These are phyloP conservation scores for Plectosphaerella plurivora DNA, from an alignment of 2,329 filamentous ascomycete genomes.

Conservation along the genomic window DNA sequence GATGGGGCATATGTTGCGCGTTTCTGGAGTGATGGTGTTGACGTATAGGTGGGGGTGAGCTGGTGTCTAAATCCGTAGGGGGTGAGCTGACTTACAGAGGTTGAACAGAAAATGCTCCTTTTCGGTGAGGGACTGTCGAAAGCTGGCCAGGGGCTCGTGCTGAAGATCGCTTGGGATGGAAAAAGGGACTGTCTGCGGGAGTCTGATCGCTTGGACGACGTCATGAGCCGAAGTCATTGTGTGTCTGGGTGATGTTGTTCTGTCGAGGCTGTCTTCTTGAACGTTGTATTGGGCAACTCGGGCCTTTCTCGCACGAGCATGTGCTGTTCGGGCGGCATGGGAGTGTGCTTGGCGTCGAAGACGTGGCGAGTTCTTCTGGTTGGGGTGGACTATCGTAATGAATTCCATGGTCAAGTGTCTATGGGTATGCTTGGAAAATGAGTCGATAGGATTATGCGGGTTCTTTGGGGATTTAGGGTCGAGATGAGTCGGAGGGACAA, in stretches of 20 bases:
- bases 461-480: background rate
- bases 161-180: background rate
- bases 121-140: background rate
- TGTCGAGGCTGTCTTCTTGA: background rate
- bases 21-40: background rate
- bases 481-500: background rate
- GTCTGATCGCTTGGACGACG: background rate
- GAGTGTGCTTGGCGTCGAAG: conserved; percentile 4
- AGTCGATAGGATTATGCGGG: background rate
- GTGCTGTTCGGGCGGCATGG: conserved; percentile 2
- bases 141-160: conserved; percentile 5
- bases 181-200: background rate
- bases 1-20: background rate
- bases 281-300: background rate
- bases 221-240: background rate
- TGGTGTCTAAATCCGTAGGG: background rate
- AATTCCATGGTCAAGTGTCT: background rate
- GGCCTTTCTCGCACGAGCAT: conserved; percentile 1
- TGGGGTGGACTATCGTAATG: conserved; percentile 2
- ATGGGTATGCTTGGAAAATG: background rate
- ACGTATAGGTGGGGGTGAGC: background rate
- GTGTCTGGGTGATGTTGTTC: background rate
- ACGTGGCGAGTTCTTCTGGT: conserved; percentile 1
- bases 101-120: conserved; percentile 3
- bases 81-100: background rate